phyloP scores from a whole-genome alignment of 106 monocot species.

The Apostasia shenzhenica region DNA sequence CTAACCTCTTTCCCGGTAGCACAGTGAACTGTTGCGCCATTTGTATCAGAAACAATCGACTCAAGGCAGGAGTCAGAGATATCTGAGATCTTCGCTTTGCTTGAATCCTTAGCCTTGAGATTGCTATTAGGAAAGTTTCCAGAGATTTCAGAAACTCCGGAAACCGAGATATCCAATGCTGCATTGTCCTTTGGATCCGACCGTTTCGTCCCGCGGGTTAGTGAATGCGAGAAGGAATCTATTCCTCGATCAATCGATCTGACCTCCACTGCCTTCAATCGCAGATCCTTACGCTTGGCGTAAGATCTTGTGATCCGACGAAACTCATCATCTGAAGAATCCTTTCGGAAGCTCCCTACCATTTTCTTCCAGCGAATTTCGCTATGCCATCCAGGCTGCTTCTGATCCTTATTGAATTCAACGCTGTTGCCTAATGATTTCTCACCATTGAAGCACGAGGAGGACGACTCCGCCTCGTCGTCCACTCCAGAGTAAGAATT shows the following conservation, averaged over 20 bases:
- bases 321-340: conserved; percentile 7
- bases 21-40: not conserved
- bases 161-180: conserved; percentile 18
- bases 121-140: conserved; percentile 20
- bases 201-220: not conserved
- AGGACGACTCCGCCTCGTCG: conserved; percentile 28
- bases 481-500: conserved; percentile 4
- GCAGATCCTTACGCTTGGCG: conserved; percentile 12
- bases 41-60: conserved; percentile 12
- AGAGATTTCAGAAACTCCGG: conserved; percentile 32
- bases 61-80: conserved; percentile 36
- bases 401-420: no score
- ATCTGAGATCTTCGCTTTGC: conserved; percentile 5
- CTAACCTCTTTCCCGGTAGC: not conserved
- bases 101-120: conserved; percentile 5
- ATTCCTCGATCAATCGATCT: not conserved
- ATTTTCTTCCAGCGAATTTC: no score
- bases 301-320: conserved; percentile 33
- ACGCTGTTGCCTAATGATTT: conserved; percentile 12
- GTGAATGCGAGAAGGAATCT: not conserved
- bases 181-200: conserved; percentile 11
- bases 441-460: conserved; percentile 52
- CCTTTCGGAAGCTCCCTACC: no score
- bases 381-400: no score
- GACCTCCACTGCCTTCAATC: not conserved